Evolutionary conservation across 23 red algal genomes (phyloP).

Genomic region (Gracilaria caudata): DNA sequence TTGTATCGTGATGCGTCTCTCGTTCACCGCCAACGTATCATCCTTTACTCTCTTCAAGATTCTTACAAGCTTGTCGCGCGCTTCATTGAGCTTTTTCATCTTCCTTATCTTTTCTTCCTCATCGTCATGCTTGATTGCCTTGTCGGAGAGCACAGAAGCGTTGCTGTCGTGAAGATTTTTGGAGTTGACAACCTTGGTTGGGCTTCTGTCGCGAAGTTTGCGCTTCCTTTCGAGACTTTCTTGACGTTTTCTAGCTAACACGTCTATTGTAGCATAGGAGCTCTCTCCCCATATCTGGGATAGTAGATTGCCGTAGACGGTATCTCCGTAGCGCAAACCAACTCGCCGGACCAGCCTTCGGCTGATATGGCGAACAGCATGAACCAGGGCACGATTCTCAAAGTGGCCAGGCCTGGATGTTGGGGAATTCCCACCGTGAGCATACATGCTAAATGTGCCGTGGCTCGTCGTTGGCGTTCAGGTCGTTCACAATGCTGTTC

Average conservation of each 20-base stretch:
- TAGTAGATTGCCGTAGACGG: slow-evolving; percentile 34
- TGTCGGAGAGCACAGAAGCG: neutral
- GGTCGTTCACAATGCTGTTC: neutral
- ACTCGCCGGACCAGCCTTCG: slow-evolving; percentile 23
- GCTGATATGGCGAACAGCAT: slow-evolving; percentile 49
- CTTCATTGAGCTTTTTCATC: slow-evolving; percentile 31
- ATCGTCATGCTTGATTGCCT: neutral
- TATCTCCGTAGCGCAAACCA: slow-evolving; percentile 26
- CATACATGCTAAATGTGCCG: neutral
- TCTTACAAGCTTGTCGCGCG: slow-evolving; percentile 51
- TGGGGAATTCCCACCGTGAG: neutral
- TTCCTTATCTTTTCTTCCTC: slow-evolving; percentile 23
- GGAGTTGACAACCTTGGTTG: neutral
- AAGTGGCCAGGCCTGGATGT: slow-evolving; percentile 1
- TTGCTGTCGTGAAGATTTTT: neutral
- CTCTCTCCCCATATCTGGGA: slow-evolving; percentile 66
- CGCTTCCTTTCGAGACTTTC: neutral
- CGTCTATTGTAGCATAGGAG: slow-evolving; percentile 39
- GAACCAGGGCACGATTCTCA: slow-evolving; percentile 56
- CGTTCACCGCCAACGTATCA: slow-evolving; percentile 32
- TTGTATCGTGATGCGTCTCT: slow-evolving; percentile 35
- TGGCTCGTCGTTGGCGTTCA: neutral
- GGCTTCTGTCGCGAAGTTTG: slow-evolving; percentile 12
- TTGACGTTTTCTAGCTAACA: slow-evolving; percentile 6
- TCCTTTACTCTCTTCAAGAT: slow-evolving; percentile 45